Evolutionary conservation across 352 stramenopile species (phyloP).

Genomic region (Phytophthora kernoviae): DNA sequence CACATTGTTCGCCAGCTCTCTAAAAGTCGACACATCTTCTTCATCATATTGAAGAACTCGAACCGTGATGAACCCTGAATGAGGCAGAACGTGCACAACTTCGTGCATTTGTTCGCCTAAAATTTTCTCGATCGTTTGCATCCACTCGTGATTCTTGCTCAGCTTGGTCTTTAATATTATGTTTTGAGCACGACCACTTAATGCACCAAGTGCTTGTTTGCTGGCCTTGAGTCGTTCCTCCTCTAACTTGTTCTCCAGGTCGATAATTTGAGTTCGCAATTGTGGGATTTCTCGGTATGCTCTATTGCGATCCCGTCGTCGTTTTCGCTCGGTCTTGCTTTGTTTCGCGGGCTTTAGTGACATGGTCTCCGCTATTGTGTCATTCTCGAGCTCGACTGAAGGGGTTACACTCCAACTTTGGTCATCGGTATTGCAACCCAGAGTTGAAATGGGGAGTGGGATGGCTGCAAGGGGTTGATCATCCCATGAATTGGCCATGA

Average conservation of each 20-base stretch:
- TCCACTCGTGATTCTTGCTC: constrained; percentile 1
- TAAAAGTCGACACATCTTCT: constrained; percentile 5
- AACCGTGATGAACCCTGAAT: not conserved
- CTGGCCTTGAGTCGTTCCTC: constrained; percentile 1
- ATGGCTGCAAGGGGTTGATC: too few species aligned
- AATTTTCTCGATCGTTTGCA: not conserved
- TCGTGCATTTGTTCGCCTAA: constrained; percentile 2
- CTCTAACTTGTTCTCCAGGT: constrained; percentile 6
- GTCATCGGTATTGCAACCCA: too few species aligned
- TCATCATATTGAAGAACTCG: constrained; percentile 7
- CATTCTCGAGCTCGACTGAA: not conserved
- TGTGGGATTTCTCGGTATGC: constrained; percentile 11
- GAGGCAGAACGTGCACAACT: constrained; percentile 1
- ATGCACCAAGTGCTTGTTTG: not conserved
- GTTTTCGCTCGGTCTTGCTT: constrained; percentile 2
- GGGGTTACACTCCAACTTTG: too few species aligned
- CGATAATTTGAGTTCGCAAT: constrained; percentile 2
- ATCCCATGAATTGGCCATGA: too few species aligned
- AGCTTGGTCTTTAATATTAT: constrained; percentile 1
- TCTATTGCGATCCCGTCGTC: constrained; percentile 10
- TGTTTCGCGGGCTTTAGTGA: not conserved
- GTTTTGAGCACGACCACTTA: not conserved
- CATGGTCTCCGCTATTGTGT: not conserved
- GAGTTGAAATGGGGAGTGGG: too few species aligned
- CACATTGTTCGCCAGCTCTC: not conserved